Conservation (phyloP, 805 yeast species). For the Tanozyma kutaoensis region DNA sequence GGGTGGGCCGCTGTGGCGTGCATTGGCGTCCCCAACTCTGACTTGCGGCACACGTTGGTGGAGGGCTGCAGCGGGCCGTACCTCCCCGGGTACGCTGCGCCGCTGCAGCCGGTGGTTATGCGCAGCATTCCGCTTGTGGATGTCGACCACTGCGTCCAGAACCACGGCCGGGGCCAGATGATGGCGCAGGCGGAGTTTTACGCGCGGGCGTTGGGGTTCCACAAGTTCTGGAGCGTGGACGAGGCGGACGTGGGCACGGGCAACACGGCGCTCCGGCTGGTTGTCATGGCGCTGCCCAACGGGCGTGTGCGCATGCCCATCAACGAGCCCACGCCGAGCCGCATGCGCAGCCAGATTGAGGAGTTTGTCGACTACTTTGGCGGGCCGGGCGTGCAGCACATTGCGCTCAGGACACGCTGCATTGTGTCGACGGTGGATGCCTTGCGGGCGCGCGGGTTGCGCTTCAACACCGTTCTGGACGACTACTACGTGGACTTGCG, state of each 20-base stretch:
- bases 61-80: conserved; percentile 32
- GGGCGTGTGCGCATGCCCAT: conserved; percentile 67
- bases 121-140: conserved; percentile 11
- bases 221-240: conserved; percentile 75
- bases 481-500: conserved; percentile 42
- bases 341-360: conserved; percentile 62
- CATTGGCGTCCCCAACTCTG: conserved; percentile 32
- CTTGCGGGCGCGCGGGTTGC: conserved; percentile 50
- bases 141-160: conserved; percentile 77
- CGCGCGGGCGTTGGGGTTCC: conserved; percentile 55
- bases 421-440: conserved; percentile 42
- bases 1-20: conserved; percentile 43
- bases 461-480: conserved; percentile 49
- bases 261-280: conserved; percentile 55
- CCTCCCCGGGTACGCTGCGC: conserved; percentile 34
- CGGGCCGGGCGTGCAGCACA: conserved; percentile 80
- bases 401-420: conserved; percentile 54
- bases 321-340: conserved; percentile 70
- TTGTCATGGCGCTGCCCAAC: conserved; percentile 62
- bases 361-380: conserved; percentile 63
- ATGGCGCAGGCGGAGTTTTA: conserved; percentile 44
- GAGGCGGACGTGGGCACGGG: conserved; percentile 63
- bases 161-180: conserved; percentile 61
- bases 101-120: conserved; percentile 16
- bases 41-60: conserved; percentile 57